Percentiles rank a stretch among this genome's conserved stretches.
These are phyloP conservation scores for Rhizopogon roseolus DNA, from an alignment of 768 basidiomycete genomes.

Conservation along the genomic window DNA sequence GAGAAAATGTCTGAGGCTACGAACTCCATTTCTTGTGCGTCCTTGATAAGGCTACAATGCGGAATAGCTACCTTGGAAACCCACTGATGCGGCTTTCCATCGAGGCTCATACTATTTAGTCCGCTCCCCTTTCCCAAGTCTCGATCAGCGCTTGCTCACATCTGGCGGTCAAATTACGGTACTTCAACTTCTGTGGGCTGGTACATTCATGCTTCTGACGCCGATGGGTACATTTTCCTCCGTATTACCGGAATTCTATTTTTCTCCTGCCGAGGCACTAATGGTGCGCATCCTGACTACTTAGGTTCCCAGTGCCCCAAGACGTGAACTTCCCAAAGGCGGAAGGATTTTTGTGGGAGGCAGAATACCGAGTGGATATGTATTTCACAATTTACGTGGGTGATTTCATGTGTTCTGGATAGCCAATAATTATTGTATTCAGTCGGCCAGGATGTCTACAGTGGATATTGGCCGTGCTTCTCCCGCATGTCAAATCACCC, in stretches of 20 bases:
- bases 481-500: background rate
- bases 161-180: background rate
- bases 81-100: background rate
- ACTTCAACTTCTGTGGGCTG: background rate
- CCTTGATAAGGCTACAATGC: background rate
- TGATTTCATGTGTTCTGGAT: background rate
- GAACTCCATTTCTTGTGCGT: background rate
- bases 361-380: background rate
- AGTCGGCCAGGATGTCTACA: background rate
- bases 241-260: no score
- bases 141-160: background rate
- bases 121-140: background rate
- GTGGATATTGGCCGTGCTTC: no score
- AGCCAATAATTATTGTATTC: background rate
- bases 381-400: background rate
- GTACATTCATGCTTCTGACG: background rate
- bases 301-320: background rate
- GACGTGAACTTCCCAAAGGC: background rate
- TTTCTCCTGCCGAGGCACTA: background rate
- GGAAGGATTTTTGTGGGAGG: background rate
- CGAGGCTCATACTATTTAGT: background rate
- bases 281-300: background rate
- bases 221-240: background rate
- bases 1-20: background rate
- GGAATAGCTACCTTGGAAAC: background rate